Percentiles rank a stretch among this genome's conserved stretches.
Evolutionary conservation across 2,329 filamentous ascomycete species (phyloP).

Genomic region (Exophiala spinifera): DNA sequence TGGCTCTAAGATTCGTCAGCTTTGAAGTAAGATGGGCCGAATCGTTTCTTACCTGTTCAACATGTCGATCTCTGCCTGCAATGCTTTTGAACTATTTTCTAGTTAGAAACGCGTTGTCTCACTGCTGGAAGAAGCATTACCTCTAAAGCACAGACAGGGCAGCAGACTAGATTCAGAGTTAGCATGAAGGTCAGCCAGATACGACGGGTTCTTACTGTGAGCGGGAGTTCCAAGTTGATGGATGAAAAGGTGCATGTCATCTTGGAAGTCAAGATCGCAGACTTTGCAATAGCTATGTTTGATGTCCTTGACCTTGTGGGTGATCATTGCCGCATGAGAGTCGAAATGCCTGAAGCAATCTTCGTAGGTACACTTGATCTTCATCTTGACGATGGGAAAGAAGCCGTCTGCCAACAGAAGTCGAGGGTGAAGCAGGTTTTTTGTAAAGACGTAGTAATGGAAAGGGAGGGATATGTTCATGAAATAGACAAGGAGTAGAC

Average conservation of each 20-base stretch:
- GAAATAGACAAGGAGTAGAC: too few species aligned
- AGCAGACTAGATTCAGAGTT: constrained; percentile 39
- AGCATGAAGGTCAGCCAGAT: neutral
- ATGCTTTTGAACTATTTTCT: constrained; percentile 47
- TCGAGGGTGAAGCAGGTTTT: too few species aligned
- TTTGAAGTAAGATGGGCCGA: constrained; percentile 1
- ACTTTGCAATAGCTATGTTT: constrained; percentile 42
- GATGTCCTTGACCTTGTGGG: constrained; percentile 48
- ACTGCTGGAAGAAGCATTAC: neutral
- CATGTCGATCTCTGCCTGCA: constrained; percentile 51
- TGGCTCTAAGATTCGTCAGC: constrained; percentile 7
- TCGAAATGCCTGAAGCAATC: constrained; percentile 48
- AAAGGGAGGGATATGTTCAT: too few species aligned
- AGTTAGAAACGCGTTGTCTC: neutral
- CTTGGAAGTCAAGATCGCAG: constrained; percentile 47
- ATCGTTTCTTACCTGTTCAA: constrained; percentile 46
- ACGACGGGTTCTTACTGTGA: constrained; percentile 36
- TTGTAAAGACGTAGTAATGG: too few species aligned
- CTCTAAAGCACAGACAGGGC: constrained; percentile 56
- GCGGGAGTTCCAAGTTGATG: constrained; percentile 49
- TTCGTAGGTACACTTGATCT: constrained; percentile 43
- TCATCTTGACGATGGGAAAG: constrained; percentile 11
- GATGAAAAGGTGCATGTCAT: constrained; percentile 44
- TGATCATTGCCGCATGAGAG: constrained; percentile 45
- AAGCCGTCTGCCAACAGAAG: too few species aligned